Base-by-base conservation (phyloP, 805 yeast genomes). In the Starmera pachycereana region DNA sequence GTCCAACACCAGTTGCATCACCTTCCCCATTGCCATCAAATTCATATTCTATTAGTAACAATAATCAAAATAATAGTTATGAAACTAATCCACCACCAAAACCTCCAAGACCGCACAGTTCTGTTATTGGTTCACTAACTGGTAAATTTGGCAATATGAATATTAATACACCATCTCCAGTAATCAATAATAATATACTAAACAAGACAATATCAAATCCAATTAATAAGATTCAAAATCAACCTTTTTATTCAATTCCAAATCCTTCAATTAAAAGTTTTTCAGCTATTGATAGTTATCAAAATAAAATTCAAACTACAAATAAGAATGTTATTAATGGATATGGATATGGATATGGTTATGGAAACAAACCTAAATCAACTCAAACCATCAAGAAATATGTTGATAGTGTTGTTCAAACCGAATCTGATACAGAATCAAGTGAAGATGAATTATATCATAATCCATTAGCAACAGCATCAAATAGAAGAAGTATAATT, bases 331-430 rank as follows among this genome's bases (percentile, higher is more conserved):
- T 16, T 22, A 6, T 22, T 22, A 22, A 22, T 22, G 27, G 27
- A 4, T 8, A 22, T 22, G 25, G 25, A 6, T 6, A 22, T 22
- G 27, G 27, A 7, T 22, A 22, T 5, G 6, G 27, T 6, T 22
- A 22, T 22, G 27, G 27, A 5, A 22, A 22, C 9, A 22, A 22
- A 22, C 7, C 9, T 8, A 22, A 22, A 8, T 5, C 48, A 50
- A 6, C 33, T 39, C 4, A 52, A 45, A 18, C 44, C 53, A 27
- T 22, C 9, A 22, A 22, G 6, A 52, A 42, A 29, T 55, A 55
- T 34, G 53, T 52, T 18, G 59, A 55, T 38, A 51, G 55, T 35
- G 46, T 44, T 22, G 54, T 53, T 8, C 58, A 53, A 33, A 53
- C 58, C 1, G 47, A 42, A 12, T 12, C 7, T 3, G 39, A 37